Percentiles rank a stretch among this genome's conserved stretches.
Conservation (phyloP, 371 early-diverging fungal genomes). For the Syncephalastrum sp. region DNA sequence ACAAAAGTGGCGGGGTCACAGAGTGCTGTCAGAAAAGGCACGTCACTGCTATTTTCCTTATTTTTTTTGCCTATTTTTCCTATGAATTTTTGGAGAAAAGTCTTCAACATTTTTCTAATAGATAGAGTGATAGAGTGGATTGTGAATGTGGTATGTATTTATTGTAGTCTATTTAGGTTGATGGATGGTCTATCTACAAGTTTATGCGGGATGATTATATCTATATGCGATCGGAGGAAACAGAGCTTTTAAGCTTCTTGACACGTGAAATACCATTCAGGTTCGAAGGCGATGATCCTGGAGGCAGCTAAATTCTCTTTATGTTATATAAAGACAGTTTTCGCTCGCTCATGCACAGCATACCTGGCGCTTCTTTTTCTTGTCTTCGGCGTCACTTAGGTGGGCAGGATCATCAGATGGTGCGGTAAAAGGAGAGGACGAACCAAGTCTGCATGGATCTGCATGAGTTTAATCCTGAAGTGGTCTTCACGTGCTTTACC, state of each 20-base stretch:
- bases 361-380: conserved; percentile 10
- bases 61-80: too few species aligned
- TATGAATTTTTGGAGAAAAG: too few species aligned
- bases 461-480: not conserved
- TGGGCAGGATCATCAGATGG: conserved; percentile 1
- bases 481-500: conserved; percentile 25
- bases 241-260: conserved; percentile 9
- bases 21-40: too few species aligned
- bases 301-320: not conserved
- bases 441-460: conserved; percentile 5
- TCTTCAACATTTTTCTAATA: too few species aligned
- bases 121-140: too few species aligned
- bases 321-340: not conserved
- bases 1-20: too few species aligned
- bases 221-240: too few species aligned
- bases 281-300: conserved; percentile 4
- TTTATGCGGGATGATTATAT: too few species aligned
- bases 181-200: too few species aligned
- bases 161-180: too few species aligned
- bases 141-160: too few species aligned
- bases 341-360: not conserved
- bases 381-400: conserved; percentile 8
- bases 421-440: conserved; percentile 9
- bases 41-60: too few species aligned
- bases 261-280: conserved; percentile 11